Percentiles rank a stretch among this genome's conserved stretches.
Evolutionary conservation across 139 green algal species (phyloP).

Genomic region (Microglena sp.): DNA sequence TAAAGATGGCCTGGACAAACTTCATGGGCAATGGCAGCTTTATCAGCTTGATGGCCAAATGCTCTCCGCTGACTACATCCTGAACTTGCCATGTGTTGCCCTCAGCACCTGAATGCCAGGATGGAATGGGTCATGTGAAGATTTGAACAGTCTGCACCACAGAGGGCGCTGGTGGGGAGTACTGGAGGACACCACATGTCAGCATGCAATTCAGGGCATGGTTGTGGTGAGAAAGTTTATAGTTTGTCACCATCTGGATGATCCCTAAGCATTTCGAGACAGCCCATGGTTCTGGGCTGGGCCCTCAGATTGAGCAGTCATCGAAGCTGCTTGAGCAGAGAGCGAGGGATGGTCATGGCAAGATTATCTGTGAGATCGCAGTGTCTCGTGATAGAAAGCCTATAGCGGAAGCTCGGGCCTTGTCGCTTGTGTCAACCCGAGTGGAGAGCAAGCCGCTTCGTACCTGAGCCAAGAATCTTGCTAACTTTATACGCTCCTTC

Average conservation of each 20-base stretch:
- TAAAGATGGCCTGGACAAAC: conserved; percentile 26
- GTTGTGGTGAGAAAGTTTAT: neutral
- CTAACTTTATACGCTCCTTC: conserved; percentile 10
- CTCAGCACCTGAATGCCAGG: conserved; percentile 20
- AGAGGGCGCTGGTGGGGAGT: no score
- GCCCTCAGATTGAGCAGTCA: neutral
- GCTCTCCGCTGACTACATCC: conserved; percentile 25
- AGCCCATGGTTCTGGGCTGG: neutral
- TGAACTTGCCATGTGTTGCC: conserved; percentile 36
- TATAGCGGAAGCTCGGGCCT: no score
- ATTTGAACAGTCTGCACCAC: neutral
- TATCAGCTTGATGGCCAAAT: conserved; percentile 46
- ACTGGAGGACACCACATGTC: neutral
- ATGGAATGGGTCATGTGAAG: neutral
- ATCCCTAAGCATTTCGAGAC: neutral
- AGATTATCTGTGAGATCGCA: neutral
- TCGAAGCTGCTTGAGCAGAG: neutral
- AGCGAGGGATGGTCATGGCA: neutral
- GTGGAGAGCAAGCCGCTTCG: neutral
- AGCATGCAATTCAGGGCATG: neutral
- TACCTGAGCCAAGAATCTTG: conserved; percentile 12
- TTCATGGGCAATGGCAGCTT: conserved; percentile 36
- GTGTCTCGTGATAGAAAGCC: no score
- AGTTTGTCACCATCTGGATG: neutral
- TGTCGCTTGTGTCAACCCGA: neutral